Evolutionary conservation across 371 early-diverging fungal species (phyloP).

Genomic region (Mortierella sp.): DNA sequence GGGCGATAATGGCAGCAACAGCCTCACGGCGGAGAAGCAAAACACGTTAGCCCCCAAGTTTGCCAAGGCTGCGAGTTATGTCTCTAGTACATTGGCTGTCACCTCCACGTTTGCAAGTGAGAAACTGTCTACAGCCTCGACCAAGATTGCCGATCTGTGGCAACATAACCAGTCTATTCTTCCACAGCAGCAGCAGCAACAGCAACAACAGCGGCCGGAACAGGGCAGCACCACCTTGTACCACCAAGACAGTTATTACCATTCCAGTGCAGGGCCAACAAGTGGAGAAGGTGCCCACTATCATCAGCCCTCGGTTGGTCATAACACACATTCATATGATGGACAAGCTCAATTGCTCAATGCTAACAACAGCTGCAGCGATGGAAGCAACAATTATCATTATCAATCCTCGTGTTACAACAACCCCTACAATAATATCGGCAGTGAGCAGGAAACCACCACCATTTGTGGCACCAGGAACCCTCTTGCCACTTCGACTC

Average conservation of each 20-base stretch:
- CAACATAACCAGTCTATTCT: constrained; percentile 40
- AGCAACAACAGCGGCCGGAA: constrained; percentile 20
- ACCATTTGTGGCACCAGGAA: constrained; percentile 3
- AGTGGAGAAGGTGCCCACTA: background rate
- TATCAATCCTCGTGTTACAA: constrained; percentile 31
- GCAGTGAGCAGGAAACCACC: constrained; percentile 10
- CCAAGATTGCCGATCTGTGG: constrained; percentile 52
- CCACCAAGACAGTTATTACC: constrained; percentile 21
- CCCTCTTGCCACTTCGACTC: constrained; percentile 36
- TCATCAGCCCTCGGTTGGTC: background rate
- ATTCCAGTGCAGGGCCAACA: background rate
- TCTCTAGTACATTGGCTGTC: constrained; percentile 42
- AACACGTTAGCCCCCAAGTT: constrained; percentile 21
- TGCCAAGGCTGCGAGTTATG: constrained; percentile 41
- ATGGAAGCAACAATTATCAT: constrained; percentile 17
- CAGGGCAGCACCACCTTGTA: constrained; percentile 14
- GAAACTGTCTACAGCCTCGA: constrained; percentile 39
- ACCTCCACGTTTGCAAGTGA: constrained; percentile 47
- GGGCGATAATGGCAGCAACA: background rate
- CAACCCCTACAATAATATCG: constrained; percentile 6
- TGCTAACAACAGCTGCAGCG: constrained; percentile 11
- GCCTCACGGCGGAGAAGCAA: constrained; percentile 3
- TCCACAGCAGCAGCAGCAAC: constrained; percentile 32
- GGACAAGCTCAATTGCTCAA: constrained; percentile 15
- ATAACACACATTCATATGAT: constrained; percentile 31